Evolutionary conservation across 2,329 filamentous ascomycete genomes (phyloP).

Genomic region (Tolypocladium sp.): DNA sequence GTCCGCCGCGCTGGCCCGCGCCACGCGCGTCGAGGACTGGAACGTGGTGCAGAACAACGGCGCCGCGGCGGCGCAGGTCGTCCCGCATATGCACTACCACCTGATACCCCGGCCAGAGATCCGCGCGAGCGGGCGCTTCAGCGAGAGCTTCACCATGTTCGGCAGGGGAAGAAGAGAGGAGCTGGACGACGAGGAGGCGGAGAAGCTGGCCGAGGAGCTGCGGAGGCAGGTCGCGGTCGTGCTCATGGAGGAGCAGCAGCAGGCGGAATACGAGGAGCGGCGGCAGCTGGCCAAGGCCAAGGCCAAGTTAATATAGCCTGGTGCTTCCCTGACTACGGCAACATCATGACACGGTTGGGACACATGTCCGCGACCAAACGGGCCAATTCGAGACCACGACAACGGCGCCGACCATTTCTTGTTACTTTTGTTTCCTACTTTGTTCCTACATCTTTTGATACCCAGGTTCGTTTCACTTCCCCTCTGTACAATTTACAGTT

Average conservation of each 20-base stretch:
- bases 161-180: constrained; percentile 64
- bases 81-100: constrained; percentile 91
- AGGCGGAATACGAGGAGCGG: constrained; percentile 7
- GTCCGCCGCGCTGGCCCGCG: constrained; percentile 58
- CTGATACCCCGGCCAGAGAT: constrained; percentile 77
- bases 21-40: constrained; percentile 72
- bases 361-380: background rate
- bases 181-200: constrained; percentile 66
- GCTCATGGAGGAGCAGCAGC: constrained; percentile 29
- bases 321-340: background rate
- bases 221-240: constrained; percentile 40
- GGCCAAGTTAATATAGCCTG: constrained; percentile 26
- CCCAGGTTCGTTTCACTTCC: background rate
- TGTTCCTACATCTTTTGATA: background rate
- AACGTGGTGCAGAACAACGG: constrained; percentile 98
- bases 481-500: constrained; percentile 11
- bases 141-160: constrained; percentile 74
- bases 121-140: constrained; percentile 39
- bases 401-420: background rate
- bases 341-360: background rate
- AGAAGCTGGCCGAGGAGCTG: constrained; percentile 45
- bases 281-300: constrained; percentile 8
- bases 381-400: background rate
- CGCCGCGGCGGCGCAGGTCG: constrained; percentile 79
- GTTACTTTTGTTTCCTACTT: no score